phyloP scores from a whole-genome alignment of 441 rosid species.

The Jatropha podagrica region DNA sequence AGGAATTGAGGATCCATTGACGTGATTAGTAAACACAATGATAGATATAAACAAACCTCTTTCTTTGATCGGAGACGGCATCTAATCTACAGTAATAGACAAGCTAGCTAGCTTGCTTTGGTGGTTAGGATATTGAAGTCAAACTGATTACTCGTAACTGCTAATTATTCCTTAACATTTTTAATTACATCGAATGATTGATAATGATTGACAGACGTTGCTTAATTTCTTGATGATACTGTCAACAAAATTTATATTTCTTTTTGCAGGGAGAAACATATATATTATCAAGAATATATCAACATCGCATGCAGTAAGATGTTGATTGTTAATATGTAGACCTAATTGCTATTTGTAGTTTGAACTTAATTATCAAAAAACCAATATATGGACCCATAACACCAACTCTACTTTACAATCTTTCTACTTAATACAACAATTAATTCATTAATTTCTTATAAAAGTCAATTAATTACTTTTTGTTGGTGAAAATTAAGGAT shows the following conservation, averaged over 20 bases:
- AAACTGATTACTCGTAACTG: constrained; percentile 23
- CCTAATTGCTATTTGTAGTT: neutral
- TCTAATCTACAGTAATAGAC: neutral
- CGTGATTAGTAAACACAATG: constrained; percentile 5
- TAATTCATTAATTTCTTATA: neutral
- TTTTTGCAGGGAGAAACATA: neutral
- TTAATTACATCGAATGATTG: constrained; percentile 28
- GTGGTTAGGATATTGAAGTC: constrained; percentile 29
- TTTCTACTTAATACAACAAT: neutral
- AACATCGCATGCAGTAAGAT: neutral
- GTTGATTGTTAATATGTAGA: neutral
- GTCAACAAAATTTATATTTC: neutral
- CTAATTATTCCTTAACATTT: constrained; percentile 18
- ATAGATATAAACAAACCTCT: neutral
- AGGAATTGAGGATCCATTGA: neutral
- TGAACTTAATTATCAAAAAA: neutral
- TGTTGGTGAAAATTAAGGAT: too few species aligned
- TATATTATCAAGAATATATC: neutral
- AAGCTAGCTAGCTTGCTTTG: constrained; percentile 1
- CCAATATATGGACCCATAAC: neutral
- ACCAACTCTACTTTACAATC: neutral
- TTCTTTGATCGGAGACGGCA: neutral
- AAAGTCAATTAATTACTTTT: too few species aligned
- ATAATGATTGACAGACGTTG: constrained; percentile 24
- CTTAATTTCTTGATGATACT: constrained; percentile 6